These are phyloP conservation scores for Coemansia sp. DNA, from an alignment of 192 early-diverging fungal genomes.

Conservation along the genomic window DNA sequence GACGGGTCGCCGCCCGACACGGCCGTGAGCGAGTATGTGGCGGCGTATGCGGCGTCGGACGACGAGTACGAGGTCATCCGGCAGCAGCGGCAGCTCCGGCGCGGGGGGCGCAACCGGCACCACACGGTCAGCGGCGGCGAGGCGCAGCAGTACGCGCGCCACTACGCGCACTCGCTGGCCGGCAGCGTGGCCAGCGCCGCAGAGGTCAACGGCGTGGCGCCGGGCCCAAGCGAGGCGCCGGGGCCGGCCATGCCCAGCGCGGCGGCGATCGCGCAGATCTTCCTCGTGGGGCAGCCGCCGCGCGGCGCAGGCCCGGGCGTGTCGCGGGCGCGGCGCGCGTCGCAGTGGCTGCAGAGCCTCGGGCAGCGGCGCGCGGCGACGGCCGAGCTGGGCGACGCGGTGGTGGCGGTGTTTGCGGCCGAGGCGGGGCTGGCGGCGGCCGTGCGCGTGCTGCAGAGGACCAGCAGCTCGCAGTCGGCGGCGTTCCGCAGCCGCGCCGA, in stretches of 20 bases:
- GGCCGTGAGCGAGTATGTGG: not conserved
- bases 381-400: not conserved
- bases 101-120: conserved; percentile 1
- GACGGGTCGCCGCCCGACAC: not conserved
- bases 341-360: conserved; percentile 19
- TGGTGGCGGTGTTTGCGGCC: conserved; percentile 22
- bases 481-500: conserved; percentile 58
- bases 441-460: conserved; percentile 28
- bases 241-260: conserved; percentile 22
- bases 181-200: not conserved
- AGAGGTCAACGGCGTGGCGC: not conserved
- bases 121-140: not conserved
- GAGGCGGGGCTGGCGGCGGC: conserved; percentile 39
- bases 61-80: not conserved
- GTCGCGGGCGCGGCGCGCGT: conserved; percentile 31
- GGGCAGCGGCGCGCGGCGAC: conserved; percentile 9
- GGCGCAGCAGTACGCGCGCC: not conserved
- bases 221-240: not conserved
- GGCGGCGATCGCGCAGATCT: conserved; percentile 38
- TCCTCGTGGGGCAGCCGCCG: conserved; percentile 43
- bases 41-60: not conserved
- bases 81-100: not conserved
- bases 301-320: not conserved
- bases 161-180: not conserved
- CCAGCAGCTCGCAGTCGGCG: conserved; percentile 29